A percentile compares a stretch with the other conserved stretches of the same genome.
phyloP scores from a whole-genome alignment of 2,329 filamentous ascomycete genomes.

The Paraphoma sp. region DNA sequence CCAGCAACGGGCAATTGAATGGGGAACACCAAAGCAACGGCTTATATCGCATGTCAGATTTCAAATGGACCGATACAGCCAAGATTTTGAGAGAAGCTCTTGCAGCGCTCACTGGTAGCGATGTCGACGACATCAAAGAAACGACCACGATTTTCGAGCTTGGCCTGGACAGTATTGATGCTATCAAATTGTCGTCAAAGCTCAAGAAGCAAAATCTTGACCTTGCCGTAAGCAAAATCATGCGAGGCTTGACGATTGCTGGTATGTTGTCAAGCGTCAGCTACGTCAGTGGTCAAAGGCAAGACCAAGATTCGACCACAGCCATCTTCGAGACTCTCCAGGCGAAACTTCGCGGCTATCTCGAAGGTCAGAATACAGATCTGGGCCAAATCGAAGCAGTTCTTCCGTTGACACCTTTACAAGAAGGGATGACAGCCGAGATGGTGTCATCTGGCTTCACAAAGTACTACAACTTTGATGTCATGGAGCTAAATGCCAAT shows the following conservation, averaged over 20 bases:
- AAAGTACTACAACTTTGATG: conserved; percentile 86
- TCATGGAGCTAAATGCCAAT: conserved; percentile 70
- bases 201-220: conserved; percentile 67
- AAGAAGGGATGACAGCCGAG: conserved; percentile 84
- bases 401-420: conserved; percentile 79
- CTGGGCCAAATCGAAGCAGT: conserved; percentile 61
- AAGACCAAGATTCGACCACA: conserved; percentile 5
- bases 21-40: neutral
- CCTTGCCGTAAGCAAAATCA: conserved; percentile 76
- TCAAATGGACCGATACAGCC: conserved; percentile 67
- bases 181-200: conserved; percentile 80
- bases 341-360: conserved; percentile 46
- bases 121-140: conserved; percentile 60
- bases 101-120: conserved; percentile 64
- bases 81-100: conserved; percentile 66
- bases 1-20: too few relatives aligned
- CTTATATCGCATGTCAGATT: conserved; percentile 35
- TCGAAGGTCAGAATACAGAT: conserved; percentile 44
- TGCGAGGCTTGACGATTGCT: conserved; percentile 72
- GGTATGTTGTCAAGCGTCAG: conserved; percentile 58
- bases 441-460: conserved; percentile 78
- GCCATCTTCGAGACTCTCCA: conserved; percentile 27
- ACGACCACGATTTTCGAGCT: conserved; percentile 76
- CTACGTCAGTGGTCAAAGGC: conserved; percentile 1
- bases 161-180: conserved; percentile 90